Evolutionary conservation across 2,329 filamentous ascomycete species (phyloP), one percentile per base, ranked within the genome.

Genomic region (Mycogone perniciosa): DNA sequence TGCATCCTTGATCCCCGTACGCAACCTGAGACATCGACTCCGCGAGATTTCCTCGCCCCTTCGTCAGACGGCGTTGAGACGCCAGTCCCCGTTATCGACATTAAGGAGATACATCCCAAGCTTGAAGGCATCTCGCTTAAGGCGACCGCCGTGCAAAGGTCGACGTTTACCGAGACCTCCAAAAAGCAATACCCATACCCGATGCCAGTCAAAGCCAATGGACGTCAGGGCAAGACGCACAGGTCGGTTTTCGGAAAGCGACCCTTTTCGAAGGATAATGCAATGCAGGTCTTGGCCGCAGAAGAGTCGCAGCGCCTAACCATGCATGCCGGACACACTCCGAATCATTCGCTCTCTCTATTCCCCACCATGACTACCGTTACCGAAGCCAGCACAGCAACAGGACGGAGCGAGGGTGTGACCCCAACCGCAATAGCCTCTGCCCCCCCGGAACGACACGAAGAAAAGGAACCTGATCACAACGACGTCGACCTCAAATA

Each of bases 311-410:
- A 68, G 44, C 72, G 81, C 41, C 72, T 82, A 38, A 81, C 74
- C 0, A 79, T 84, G 74, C 76, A 84, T 62, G 81, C 81, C 20
- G 81, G 81, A 1, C 81, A 84, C 62, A 84, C 81, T 2, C 81
- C 81, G 6, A 82, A 74, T 46, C 80, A 82, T 60, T 81, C 79
- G 1, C 66, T 81, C 8, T 80, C 80, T 4, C 64, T 75, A 2
- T 64, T 80, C 11, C 69, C 71, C 5, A 76, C 74, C 7, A 66
- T 71, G 42, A 42, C 46, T 11, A 66, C 68, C 7, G 70, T 71
- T 9, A 74, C 74, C 2, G 69, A 65, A 8, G 54, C 60, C 29
- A 59, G 57, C 48, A 62, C 64, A 9, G 54, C 61, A 7, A 50
- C 57, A 7, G 61, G 56, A 7, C 59, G 54, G 29, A 67, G 63